These are phyloP conservation scores for Inosperma sp. DNA, from an alignment of 768 basidiomycete genomes.

Conservation along the genomic window DNA sequence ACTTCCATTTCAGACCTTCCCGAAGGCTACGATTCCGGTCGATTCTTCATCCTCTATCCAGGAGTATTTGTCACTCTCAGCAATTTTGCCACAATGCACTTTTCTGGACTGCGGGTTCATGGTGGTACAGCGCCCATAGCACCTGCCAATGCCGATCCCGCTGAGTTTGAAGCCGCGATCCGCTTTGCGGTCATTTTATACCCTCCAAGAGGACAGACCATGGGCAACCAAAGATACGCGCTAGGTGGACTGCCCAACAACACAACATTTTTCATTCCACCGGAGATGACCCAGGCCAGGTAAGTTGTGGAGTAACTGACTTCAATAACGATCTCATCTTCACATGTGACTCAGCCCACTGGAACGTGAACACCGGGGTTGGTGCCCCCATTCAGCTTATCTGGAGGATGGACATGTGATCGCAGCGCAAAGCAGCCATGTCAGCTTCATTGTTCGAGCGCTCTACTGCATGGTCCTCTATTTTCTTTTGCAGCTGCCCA, in stretches of 20 bases:
- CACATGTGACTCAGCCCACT: background rate
- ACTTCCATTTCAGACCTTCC: slow-evolving; percentile 1
- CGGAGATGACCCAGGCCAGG: background rate
- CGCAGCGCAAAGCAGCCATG: slow-evolving; percentile 1
- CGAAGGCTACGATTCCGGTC: slow-evolving; percentile 3
- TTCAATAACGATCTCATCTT: background rate
- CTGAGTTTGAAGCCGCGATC: background rate
- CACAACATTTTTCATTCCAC: background rate
- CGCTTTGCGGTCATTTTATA: slow-evolving; percentile 3
- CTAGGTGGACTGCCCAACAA: background rate
- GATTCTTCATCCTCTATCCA: slow-evolving; percentile 6
- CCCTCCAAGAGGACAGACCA: background rate
- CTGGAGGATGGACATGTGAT: slow-evolving; percentile 4
- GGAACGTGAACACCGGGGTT: background rate
- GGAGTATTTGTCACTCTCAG: slow-evolving; percentile 2
- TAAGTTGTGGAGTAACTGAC: background rate
- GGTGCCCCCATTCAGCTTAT: slow-evolving; percentile 3
- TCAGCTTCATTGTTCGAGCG: background rate
- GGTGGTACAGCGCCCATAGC: background rate
- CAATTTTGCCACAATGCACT: slow-evolving; percentile 2
- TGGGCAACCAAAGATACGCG: background rate
- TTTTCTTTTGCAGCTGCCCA: slow-evolving; percentile 3
- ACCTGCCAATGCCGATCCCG: background rate
- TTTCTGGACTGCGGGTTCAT: slow-evolving; percentile 7
- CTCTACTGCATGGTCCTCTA: background rate